Conservation (phyloP, 768 basidiomycete genomes). For the Suillus fuscotomentosus region DNA sequence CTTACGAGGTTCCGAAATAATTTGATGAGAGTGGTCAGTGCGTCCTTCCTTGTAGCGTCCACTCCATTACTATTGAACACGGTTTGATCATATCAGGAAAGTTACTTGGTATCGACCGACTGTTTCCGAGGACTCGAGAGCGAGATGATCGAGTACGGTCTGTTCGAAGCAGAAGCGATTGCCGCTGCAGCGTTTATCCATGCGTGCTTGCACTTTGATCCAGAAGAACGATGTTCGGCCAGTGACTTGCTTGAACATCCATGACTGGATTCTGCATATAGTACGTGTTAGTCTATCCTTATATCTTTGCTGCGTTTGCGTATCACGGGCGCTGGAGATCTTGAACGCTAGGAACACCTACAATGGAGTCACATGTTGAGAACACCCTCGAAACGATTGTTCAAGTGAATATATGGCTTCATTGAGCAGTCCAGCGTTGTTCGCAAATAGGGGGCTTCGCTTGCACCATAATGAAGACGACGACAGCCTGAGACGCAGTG, state of each 20-base stretch:
- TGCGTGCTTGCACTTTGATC: background rate
- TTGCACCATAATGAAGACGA: too few relatives aligned
- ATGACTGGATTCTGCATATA: background rate
- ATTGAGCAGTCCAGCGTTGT: too few relatives aligned
- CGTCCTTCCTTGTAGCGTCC: background rate
- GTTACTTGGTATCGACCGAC: background rate
- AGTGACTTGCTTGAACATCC: background rate
- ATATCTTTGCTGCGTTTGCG: background rate
- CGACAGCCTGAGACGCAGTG: too few relatives aligned
- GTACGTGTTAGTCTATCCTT: background rate
- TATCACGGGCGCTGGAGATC: background rate
- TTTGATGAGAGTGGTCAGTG: background rate
- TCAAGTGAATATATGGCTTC: too few relatives aligned
- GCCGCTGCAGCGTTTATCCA: background rate
- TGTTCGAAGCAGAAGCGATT: background rate
- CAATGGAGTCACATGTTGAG: background rate
- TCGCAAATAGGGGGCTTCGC: too few relatives aligned
- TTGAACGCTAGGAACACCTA: background rate
- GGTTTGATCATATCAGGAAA: background rate
- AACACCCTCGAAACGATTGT: too few relatives aligned
- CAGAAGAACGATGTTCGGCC: background rate
- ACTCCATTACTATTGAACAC: background rate
- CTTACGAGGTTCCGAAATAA: background rate
- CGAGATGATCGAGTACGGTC: background rate
- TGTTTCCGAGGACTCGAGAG: background rate